Conservation (phyloP, 1,284 basidiomycete species). For the Apiotrichum domesticum region DNA sequence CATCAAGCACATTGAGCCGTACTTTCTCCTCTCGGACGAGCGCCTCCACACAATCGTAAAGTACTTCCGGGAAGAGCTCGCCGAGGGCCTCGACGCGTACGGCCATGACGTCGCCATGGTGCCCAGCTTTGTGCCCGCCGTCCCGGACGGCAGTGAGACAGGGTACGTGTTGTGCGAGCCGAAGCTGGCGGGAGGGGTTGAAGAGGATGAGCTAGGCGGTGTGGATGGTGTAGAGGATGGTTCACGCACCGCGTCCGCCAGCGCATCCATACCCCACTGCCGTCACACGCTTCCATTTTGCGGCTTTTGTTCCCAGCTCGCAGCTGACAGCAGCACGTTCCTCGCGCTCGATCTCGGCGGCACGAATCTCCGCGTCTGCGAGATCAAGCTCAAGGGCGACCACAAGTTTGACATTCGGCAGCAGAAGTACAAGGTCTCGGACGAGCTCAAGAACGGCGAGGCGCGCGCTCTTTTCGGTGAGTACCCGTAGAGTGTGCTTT, state of each 20-base stretch:
- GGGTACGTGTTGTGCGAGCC: slow-evolving; percentile 57
- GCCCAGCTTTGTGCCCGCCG: slow-evolving; percentile 81
- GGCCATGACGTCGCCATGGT: slow-evolving; percentile 84
- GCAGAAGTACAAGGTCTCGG: slow-evolving; percentile 90
- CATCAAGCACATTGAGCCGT: slow-evolving; percentile 52
- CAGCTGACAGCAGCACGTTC: slow-evolving; percentile 61
- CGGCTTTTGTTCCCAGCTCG: too few species aligned
- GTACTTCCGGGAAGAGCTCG: slow-evolving; percentile 71
- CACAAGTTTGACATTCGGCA: slow-evolving; percentile 81
- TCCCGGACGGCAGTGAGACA: slow-evolving; percentile 82
- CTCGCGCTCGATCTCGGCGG: slow-evolving; percentile 91
- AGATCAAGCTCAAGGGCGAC: slow-evolving; percentile 81
- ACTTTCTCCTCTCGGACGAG: slow-evolving; percentile 62
- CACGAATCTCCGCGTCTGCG: slow-evolving; percentile 93
- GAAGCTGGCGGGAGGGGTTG: not conserved
- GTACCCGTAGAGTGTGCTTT: slow-evolving; percentile 23
- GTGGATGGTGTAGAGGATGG: too few species aligned
- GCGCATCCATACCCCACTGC: not conserved
- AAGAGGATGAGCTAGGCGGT: too few species aligned
- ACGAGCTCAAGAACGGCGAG: slow-evolving; percentile 81
- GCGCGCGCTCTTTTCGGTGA: slow-evolving; percentile 73
- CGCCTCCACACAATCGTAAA: slow-evolving; percentile 63
- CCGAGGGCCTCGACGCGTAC: slow-evolving; percentile 63
- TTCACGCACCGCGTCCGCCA: too few species aligned
- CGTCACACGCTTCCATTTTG: too few species aligned